Conservation (phyloP, 2,329 filamentous ascomycete genomes). For the Neonectria faginata region DNA sequence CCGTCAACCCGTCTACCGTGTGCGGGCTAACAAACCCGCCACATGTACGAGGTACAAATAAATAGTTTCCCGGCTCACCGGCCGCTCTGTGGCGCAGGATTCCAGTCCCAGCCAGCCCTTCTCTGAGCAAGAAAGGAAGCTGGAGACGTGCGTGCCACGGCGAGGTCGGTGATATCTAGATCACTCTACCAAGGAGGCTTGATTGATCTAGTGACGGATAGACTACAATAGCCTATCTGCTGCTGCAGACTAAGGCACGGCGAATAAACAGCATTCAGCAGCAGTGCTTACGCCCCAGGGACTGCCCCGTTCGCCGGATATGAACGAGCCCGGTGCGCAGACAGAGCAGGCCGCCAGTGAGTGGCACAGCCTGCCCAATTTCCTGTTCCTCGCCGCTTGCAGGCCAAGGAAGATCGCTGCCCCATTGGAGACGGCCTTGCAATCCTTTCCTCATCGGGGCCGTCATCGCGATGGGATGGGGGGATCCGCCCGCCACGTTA, state of each 20-base stretch:
- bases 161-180: background rate
- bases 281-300: constrained; percentile 9
- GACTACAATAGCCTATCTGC: background rate
- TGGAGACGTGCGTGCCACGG: background rate
- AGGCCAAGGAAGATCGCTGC: constrained; percentile 1
- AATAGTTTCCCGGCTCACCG: background rate
- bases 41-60: background rate
- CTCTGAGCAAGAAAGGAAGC: background rate
- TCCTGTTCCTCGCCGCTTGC: constrained; percentile 19
- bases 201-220: background rate
- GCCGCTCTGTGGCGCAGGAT: background rate
- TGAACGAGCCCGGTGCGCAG: constrained; percentile 2
- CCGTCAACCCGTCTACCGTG: background rate
- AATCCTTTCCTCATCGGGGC: constrained; percentile 10
- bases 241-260: constrained; percentile 19
- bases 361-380: constrained; percentile 4
- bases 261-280: background rate
- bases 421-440: background rate
- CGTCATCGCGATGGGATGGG: background rate
- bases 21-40: background rate
- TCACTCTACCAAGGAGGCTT: background rate
- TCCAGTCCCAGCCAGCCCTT: background rate
- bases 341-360: background rate
- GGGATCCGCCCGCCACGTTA: background rate
- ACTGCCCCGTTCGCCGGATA: constrained; percentile 17